phyloP scores from a whole-genome alignment of 148 eudicot species.

The Vaccinium vitisidaea region DNA sequence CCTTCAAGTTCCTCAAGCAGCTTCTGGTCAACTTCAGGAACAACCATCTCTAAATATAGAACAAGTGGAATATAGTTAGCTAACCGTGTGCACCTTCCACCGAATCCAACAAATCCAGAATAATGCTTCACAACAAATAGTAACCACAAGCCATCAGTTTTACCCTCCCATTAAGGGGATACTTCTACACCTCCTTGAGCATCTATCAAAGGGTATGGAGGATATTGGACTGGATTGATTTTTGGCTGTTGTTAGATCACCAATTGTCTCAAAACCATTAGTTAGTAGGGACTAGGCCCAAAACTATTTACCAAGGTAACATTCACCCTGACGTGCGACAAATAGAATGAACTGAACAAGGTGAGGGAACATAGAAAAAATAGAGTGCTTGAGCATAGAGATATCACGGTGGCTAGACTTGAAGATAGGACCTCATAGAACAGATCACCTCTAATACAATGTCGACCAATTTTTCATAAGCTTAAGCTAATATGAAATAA shows the following conservation, averaged over 20 bases:
- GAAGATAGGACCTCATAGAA: neutral
- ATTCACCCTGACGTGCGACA: neutral
- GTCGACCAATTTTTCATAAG: neutral
- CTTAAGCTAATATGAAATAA: neutral
- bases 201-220: neutral
- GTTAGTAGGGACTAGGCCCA: neutral
- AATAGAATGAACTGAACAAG: neutral
- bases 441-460: neutral
- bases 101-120: slow-evolving; percentile 8
- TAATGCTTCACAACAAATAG: neutral
- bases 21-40: slow-evolving; percentile 77
- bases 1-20: slow-evolving; percentile 79
- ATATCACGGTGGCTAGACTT: neutral
- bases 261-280: neutral
- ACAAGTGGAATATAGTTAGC: slow-evolving; percentile 5
- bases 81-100: neutral
- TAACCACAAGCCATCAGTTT: neutral
- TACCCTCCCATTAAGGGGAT: neutral
- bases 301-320: too few species aligned
- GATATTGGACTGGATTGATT: neutral
- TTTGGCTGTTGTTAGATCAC: neutral
- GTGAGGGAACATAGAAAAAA: neutral
- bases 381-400: neutral
- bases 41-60: slow-evolving; percentile 71
- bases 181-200: neutral